These are phyloP conservation scores for Salix suchowensis DNA, from an alignment of 345 rosid genomes.

Conservation along the genomic window DNA sequence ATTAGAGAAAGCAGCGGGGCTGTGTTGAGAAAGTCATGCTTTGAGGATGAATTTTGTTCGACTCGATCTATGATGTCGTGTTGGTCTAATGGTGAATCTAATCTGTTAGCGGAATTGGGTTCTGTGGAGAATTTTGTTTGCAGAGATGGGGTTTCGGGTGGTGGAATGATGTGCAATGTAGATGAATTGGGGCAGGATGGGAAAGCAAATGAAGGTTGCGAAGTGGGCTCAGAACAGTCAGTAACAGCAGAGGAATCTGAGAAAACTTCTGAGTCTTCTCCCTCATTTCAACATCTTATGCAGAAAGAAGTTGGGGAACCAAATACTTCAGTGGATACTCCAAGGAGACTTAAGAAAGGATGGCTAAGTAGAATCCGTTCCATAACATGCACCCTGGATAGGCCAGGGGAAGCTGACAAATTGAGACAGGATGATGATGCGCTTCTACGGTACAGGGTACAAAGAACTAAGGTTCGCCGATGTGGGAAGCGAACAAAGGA, in stretches of 20 bases:
- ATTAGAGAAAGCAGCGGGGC: constrained; percentile 32
- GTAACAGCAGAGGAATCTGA: constrained; percentile 46
- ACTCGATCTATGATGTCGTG: constrained; percentile 28
- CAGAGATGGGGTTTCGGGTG: constrained; percentile 33
- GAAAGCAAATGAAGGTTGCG: constrained; percentile 23
- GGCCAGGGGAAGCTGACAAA: constrained; percentile 21
- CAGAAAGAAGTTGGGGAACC: constrained; percentile 17
- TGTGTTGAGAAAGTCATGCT: constrained; percentile 34
- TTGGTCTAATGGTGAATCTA: constrained; percentile 21
- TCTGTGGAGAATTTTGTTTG: constrained; percentile 11
- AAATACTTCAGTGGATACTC: constrained; percentile 12
- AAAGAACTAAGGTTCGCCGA: constrained; percentile 14
- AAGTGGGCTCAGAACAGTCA: constrained; percentile 35
- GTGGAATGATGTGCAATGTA: constrained; percentile 29
- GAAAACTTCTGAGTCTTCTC: constrained; percentile 22
- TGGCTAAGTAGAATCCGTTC: constrained; percentile 57
- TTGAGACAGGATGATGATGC: constrained; percentile 24
- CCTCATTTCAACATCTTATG: constrained; percentile 20
- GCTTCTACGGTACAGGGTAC: constrained; percentile 16
- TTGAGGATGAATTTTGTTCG: constrained; percentile 19
- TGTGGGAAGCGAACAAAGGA: constrained; percentile 53
- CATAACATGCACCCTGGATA: constrained; percentile 27
- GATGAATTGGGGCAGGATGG: constrained; percentile 29
- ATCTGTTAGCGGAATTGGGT: constrained; percentile 10
- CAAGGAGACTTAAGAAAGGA: constrained; percentile 32